Conservation (phyloP, 2,329 filamentous ascomycete genomes). For the Corniculantispora saksenae region DNA sequence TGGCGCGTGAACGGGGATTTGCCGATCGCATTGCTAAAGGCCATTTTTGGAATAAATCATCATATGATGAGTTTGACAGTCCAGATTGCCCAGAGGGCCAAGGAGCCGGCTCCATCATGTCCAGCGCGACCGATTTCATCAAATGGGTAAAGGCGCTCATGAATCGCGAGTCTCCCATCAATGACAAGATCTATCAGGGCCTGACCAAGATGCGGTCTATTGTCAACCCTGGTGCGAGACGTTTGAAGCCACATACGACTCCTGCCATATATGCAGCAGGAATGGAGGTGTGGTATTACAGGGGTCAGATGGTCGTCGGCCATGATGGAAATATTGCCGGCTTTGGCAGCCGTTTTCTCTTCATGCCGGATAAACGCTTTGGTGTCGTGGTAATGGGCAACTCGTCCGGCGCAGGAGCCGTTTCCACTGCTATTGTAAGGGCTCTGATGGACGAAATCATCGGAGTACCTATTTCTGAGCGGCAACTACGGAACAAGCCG, state of each 20-base stretch:
- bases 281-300: conserved; percentile 27
- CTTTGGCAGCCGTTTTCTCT: conserved; percentile 28
- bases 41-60: conserved; percentile 22
- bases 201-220: conserved; percentile 24
- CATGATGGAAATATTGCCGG: conserved; percentile 30
- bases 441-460: conserved; percentile 25
- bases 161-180: conserved; percentile 27
- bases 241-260: conserved; percentile 19
- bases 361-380: conserved; percentile 28
- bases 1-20: conserved; percentile 21
- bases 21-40: conserved; percentile 24
- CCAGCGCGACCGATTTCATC: conserved; percentile 30
- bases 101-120: conserved; percentile 31
- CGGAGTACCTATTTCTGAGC: background rate
- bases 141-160: conserved; percentile 32
- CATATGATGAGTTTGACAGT: conserved; percentile 16
- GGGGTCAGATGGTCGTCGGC: conserved; percentile 24
- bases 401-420: conserved; percentile 19
- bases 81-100: conserved; percentile 29
- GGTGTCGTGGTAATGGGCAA: conserved; percentile 31
- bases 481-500: background rate
- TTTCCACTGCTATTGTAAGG: conserved; percentile 24
- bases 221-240: conserved; percentile 18
- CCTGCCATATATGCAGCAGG: conserved; percentile 25
- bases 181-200: conserved; percentile 26